These are phyloP conservation scores for Lasiodiplodia sp. DNA, from an alignment of 2,329 filamentous ascomycete genomes.

Conservation along the genomic window DNA sequence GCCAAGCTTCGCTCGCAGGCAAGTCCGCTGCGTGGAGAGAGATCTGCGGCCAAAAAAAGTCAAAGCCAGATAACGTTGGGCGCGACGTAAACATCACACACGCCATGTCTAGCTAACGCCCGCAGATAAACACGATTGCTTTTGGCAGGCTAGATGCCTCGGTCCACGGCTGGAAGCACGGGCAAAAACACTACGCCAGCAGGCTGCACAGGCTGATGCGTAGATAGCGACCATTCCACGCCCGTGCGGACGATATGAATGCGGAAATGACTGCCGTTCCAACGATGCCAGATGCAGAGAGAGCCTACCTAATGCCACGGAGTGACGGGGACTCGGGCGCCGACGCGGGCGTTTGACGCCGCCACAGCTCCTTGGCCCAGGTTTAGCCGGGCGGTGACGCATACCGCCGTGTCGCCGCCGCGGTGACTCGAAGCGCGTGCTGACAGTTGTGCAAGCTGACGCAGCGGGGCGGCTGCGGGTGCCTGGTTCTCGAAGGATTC, in stretches of 20 bases:
- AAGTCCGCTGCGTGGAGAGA: background rate
- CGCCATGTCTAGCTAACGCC: background rate
- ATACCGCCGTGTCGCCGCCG: background rate
- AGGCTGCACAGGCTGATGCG: background rate
- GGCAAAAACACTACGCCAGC: background rate
- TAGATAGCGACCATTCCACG: background rate
- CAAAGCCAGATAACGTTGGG: background rate
- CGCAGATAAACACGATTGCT: background rate
- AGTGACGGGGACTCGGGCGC: background rate
- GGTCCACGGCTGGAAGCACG: background rate
- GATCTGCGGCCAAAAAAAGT: constrained; percentile 7
- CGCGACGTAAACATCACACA: constrained; percentile 1
- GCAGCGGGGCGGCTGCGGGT: background rate
- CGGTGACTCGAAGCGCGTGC: background rate
- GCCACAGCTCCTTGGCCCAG: background rate
- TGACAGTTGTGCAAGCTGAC: background rate
- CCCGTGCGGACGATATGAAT: background rate
- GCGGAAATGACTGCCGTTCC: background rate
- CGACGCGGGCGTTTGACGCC: background rate
- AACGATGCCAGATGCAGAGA: background rate
- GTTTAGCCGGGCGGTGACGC: background rate
- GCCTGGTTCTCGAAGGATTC: background rate
- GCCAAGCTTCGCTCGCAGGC: background rate
- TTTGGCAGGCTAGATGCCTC: background rate
- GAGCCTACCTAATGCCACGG: background rate